These are phyloP conservation scores for Bacterosira constricta DNA, from an alignment of 108 stramenopile species.

Conservation along the genomic window DNA sequence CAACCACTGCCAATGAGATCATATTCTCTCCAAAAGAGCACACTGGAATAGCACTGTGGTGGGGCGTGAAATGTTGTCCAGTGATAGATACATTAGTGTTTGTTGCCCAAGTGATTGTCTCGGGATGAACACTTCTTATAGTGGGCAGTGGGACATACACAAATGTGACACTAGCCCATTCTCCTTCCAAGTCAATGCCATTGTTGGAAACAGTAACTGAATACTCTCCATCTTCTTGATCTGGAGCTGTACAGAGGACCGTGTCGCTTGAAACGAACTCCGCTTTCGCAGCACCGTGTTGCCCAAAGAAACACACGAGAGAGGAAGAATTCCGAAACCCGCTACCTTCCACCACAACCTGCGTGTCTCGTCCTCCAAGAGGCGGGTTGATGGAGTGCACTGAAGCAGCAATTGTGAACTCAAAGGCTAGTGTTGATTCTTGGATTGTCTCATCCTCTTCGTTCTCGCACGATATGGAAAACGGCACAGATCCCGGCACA, in stretches of 20 bases:
- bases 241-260: not conserved
- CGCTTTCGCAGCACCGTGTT: not conserved
- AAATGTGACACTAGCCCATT: not conserved
- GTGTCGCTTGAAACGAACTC: not conserved
- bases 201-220: conserved; percentile 3
- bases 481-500: not conserved
- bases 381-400: not conserved
- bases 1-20: not conserved
- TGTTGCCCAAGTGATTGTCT: not conserved
- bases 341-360: not conserved
- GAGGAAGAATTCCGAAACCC: not conserved
- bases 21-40: conserved; percentile 1
- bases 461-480: not conserved
- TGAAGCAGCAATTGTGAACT: not conserved
- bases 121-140: not conserved
- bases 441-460: not conserved
- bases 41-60: not conserved
- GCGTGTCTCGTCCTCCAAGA: not conserved
- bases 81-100: not conserved
- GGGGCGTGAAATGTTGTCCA: not conserved
- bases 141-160: conserved; percentile 1
- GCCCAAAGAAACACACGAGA: not conserved
- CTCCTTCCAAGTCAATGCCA: conserved; percentile 13
- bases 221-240: not conserved
- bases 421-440: not conserved